Evolutionary conservation across 106 monocot genomes (phyloP), one percentile per base, ranked within the genome.

Genomic region (Acanthochlamys bracteata): DNA sequence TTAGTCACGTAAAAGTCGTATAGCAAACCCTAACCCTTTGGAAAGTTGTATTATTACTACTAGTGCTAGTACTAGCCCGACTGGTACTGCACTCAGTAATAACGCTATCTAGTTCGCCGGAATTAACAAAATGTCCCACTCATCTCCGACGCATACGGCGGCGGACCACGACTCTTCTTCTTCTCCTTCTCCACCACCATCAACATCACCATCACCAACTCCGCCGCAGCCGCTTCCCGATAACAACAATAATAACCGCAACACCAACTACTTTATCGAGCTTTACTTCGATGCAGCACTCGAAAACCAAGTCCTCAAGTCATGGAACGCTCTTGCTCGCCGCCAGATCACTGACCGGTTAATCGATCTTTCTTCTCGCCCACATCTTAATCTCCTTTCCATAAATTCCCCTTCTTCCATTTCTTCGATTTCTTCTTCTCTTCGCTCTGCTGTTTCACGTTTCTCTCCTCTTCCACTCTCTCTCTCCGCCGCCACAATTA

Each of bases 221-320:
- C 49, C 49, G 49, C 49, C 9, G 43, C 43, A 7, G 49, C 49
- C 49, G 12, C 17, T 49, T 17, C 17, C 9, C 49, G 49, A 49
- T 9, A 17, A 49, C 49, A 12, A 49, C 49, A 2, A 9, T 9
- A 12, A 13, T 45, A 7, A 49, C 49, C 2, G 1, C 9, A 12
- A 17, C 49, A 12, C 15, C 17, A 12, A 49, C 53, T 88, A 86
- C 64, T 79, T 89, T 14, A 74, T 98, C 62, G 92, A 92, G 79
- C 91, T 98, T 67, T 92, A 98, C 77, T 98, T 98, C 79, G 98
- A 98, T 55, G 85, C 98, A 3, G 88, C 98, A 12, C 79, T 92
- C 42, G 98, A 98, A 62, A 98, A 98, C 76, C 98, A 98, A 55
- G 85, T 98, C 19, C 88, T 98, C 63, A 98, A 98, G 60, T 77